Evolutionary conservation across 495 filamentous ascomycete genomes (phyloP).

Genomic region (Clohesyomyces aquaticus): DNA sequence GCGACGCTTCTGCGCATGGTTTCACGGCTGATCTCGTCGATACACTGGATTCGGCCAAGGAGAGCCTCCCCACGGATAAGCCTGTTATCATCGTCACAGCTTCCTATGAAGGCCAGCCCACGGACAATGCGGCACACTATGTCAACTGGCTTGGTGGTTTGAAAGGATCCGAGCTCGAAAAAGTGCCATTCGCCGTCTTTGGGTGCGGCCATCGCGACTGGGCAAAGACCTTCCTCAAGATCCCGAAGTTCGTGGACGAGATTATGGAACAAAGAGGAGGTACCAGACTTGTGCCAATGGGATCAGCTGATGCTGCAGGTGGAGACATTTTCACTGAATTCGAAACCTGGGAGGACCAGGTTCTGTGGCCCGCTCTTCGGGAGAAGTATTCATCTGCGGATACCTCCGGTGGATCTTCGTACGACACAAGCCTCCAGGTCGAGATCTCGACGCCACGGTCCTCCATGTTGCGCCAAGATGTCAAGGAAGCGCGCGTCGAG

Average conservation of each 20-base stretch:
- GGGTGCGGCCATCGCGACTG: slow-evolving; percentile 68
- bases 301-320: slow-evolving; percentile 60
- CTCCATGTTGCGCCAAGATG: slow-evolving; percentile 66
- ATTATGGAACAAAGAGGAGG: slow-evolving; percentile 44
- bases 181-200: slow-evolving; percentile 64
- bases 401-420: slow-evolving; percentile 42
- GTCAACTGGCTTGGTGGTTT: slow-evolving; percentile 64
- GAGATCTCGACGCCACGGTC: slow-evolving; percentile 61
- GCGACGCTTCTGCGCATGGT: slow-evolving; percentile 61
- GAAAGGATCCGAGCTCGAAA: slow-evolving; percentile 45
- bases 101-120: slow-evolving; percentile 75
- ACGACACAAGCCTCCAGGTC: slow-evolving; percentile 53
- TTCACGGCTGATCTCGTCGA: slow-evolving; percentile 58
- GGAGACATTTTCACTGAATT: slow-evolving; percentile 72
- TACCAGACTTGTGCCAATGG: slow-evolving; percentile 60
- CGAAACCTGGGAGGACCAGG: slow-evolving; percentile 59
- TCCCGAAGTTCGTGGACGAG: slow-evolving; percentile 67
- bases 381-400: slow-evolving; percentile 50
- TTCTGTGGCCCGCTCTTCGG: slow-evolving; percentile 64
- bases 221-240: slow-evolving; percentile 70
- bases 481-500: slow-evolving; percentile 60
- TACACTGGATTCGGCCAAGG: slow-evolving; percentile 63
- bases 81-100: slow-evolving; percentile 70
- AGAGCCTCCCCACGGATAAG: slow-evolving; percentile 62
- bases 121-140: slow-evolving; percentile 74